Base-by-base conservation (phyloP, 1,139 yeast genomes). In the Yamadazyma oceani region DNA sequence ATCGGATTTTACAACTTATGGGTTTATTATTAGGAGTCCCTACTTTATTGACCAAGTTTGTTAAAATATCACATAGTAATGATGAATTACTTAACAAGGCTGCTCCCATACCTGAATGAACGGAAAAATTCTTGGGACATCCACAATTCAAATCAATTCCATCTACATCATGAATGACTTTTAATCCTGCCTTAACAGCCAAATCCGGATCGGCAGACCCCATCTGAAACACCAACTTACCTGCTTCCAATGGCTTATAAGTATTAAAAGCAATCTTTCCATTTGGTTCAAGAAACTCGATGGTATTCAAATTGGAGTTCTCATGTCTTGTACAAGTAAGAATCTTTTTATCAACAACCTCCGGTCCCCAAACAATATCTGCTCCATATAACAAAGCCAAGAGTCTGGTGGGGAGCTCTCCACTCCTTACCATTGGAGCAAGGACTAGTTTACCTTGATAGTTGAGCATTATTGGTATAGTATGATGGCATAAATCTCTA, bases 51-150 rank as follows among this genome's bases (percentile, higher is more conserved):
- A 92, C 97, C 38, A 92, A 66, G 11, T 75, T 73, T 3, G 62
- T 60, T 41, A 92, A 64, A 25, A 92, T 92, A 14, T 73, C 71
- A 49, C 82, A 85, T 23, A 92, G 68, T 33, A 76, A 63, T 33
- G 86, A 96, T 0, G 97, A 97, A 0, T 90, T 87, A 32, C 75
- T 68, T 42, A 92, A 68, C 34, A 92, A 67, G 0, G 96, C 97
- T 3, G 97, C 96, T 4, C 98, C 98, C 97, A 92, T 92, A 1
- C 98, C 98, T 0, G 94, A 75, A 58, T 89, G 97, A 3, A 88
- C 74, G 1, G 89, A 82, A 52, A 86, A 87, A 43, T 84, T 90
- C 55, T 88, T 89, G 2, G 98, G 98, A 62, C 98, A 92, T 4
- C 98, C 98, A 29, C 96, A 88, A 58, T 92, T 92, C 44, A 92